Evolutionary conservation across 345 rosid genomes (phyloP).

Genomic region (Salix koriyanagi): DNA sequence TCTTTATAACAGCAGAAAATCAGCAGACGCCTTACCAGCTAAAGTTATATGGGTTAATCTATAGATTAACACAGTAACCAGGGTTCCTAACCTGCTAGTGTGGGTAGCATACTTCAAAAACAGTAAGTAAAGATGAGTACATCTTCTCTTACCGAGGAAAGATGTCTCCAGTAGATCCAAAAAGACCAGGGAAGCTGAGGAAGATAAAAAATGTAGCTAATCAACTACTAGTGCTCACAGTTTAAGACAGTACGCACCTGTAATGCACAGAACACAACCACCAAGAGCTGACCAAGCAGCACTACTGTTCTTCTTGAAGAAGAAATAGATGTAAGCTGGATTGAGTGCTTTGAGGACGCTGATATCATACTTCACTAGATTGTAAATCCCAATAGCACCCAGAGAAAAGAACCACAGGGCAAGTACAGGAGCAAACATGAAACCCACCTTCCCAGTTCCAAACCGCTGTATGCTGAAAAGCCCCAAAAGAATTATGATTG

Average conservation of each 20-base stretch:
- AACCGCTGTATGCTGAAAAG: conserved; percentile 88
- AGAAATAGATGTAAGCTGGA: conserved; percentile 69
- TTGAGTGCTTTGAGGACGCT: conserved; percentile 75
- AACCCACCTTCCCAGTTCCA: conserved; percentile 87
- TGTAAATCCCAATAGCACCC: conserved; percentile 79
- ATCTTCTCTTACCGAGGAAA: background rate
- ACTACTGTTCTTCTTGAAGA: conserved; percentile 72
- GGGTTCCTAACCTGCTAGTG: background rate
- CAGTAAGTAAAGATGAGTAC: background rate
- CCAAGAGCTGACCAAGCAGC: conserved; percentile 93
- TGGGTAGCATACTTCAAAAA: background rate
- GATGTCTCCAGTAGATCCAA: background rate
- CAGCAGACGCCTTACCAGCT: background rate
- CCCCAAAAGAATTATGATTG: conserved; percentile 58
- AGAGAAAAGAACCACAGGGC: conserved; percentile 89
- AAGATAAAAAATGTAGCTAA: background rate
- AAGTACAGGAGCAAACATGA: conserved; percentile 81
- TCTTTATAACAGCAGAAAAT: background rate
- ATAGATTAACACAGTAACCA: background rate
- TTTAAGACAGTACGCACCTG: conserved; percentile 47
- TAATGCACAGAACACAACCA: conserved; percentile 90
- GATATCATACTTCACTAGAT: conserved; percentile 55
- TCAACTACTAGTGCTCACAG: background rate
- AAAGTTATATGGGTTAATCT: background rate
- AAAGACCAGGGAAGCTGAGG: background rate